Evolutionary conservation across 2,329 filamentous ascomycete species (phyloP), one percentile per base, ranked within the genome.

Genomic region (Colletotrichum sp.): DNA sequence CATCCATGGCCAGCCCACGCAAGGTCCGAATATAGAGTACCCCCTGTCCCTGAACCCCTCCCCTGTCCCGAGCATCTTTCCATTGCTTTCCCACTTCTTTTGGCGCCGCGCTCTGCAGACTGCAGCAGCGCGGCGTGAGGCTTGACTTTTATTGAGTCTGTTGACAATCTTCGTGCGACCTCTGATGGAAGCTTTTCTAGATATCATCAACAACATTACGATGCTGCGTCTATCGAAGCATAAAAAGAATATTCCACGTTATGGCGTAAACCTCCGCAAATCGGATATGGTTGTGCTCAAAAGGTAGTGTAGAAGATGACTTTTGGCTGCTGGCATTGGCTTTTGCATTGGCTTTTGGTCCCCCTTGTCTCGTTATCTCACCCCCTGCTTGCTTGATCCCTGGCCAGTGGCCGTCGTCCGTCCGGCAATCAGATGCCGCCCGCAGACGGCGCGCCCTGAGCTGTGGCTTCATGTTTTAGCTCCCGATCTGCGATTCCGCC

Each of bases 381-480:
- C 13, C 36, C 65, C 64, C 64, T 67, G 64, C 24, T 24, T 30
- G 21, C 63, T 28, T 28, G n/a, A 67, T 52, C 72, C 72, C 61
- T 66, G 68, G 18, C 72, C 73, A 72, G 71, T 21, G 59, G n/a
- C 30, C 59, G 59, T 69, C 12, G 60, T 76, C 70, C 63, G 74
- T 43, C 74, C 74, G 74, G 64, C 74, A 76, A 57, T 57, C 64
- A 63, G 64, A 65, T 61, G 70, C 73, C 73, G 69, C 26, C 68
- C 68, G 68, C 57, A n/a, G n/a, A 34, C 59, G 24, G 18, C n/a
- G 48, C 28, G 30, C 59, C n/a, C 16, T 30, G 32, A 55, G 39
- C 57, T n/a, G 70, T 72, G 72, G 61, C 68, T 63, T 72, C 39
- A 66, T 34, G 61, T 48, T 43, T 48, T 52, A 59, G 63, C 32